A percentile compares a stretch with the other conserved stretches of the same genome.
These are phyloP conservation scores for Zygotorulaspora florentina DNA, from an alignment of 805 yeast species.

Conservation along the genomic window DNA sequence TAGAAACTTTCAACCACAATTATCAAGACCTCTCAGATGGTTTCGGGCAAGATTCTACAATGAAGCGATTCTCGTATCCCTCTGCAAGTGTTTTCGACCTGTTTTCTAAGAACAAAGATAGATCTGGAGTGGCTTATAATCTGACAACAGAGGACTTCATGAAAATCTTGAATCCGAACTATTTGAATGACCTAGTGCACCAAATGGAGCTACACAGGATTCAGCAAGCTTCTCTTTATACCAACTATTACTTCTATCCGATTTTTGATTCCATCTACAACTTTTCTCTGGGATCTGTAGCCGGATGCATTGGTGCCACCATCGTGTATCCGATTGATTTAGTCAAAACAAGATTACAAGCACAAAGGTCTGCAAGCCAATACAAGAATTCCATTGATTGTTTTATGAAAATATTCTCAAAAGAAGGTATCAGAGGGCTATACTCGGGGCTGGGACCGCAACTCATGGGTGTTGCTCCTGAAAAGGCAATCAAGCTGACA, in stretches of 20 bases:
- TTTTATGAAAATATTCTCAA: constrained; percentile 64
- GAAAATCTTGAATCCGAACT: constrained; percentile 41
- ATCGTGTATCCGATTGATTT: constrained; percentile 95
- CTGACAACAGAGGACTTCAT: constrained; percentile 39
- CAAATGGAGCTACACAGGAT: constrained; percentile 28
- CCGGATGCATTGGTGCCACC: constrained; percentile 98
- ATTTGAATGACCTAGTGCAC: constrained; percentile 35
- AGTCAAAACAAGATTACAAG: constrained; percentile 96
- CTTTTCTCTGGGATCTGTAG: constrained; percentile 85
- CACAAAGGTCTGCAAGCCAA: constrained; percentile 67
- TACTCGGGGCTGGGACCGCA: constrained; percentile 94
- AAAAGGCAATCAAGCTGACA: constrained; percentile 92
- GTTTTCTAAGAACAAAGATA: constrained; percentile 15
- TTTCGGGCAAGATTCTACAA: constrained; percentile 18
- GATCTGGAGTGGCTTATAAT: constrained; percentile 21
- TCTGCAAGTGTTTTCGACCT: constrained; percentile 19
- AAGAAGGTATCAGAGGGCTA: constrained; percentile 80
- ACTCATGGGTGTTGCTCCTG: constrained; percentile 96
- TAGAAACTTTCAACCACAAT: constrained; percentile 28
- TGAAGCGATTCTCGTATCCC: constrained; percentile 6
- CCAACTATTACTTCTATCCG: constrained; percentile 46
- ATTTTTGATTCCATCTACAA: constrained; percentile 85
- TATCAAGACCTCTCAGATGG: constrained; percentile 27
- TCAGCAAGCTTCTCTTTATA: constrained; percentile 29
- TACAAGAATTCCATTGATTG: constrained; percentile 86